Evolutionary conservation across 352 stramenopile species (phyloP).

Genomic region (Chrysophaeum taylorii): DNA sequence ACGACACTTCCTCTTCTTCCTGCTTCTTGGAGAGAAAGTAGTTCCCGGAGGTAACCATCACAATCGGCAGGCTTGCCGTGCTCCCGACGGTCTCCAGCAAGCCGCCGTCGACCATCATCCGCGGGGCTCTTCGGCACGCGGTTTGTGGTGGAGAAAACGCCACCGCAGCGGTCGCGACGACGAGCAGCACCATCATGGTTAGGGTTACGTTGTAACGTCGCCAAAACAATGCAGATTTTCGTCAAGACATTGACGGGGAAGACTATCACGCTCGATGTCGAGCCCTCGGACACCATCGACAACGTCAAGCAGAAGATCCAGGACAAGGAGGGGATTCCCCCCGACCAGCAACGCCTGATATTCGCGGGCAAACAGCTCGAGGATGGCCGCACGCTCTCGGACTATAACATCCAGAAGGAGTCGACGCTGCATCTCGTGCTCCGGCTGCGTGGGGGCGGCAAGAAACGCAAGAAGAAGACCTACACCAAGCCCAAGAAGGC

Average conservation of each 20-base stretch:
- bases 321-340: constrained; percentile 99
- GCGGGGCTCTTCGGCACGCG: no score
- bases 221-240: constrained; percentile 63
- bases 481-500: constrained; percentile 99
- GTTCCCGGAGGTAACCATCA: background rate
- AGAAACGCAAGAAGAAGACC: constrained; percentile 99
- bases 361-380: constrained; percentile 99
- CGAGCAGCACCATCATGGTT: no score
- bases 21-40: background rate
- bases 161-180: no score
- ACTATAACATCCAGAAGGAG: constrained; percentile 89
- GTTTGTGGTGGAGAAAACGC: no score
- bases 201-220: no score
- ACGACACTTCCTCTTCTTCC: background rate
- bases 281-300: constrained; percentile 94
- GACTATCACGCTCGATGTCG: constrained; percentile 95
- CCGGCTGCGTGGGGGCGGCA: constrained; percentile 70
- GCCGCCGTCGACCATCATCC: no score
- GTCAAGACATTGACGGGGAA: constrained; percentile 83
- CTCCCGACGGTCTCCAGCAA: background rate
- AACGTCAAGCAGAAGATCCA: constrained; percentile 99
- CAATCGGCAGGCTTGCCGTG: background rate
- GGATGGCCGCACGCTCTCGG: constrained; percentile 70
- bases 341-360: constrained; percentile 99
- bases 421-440: constrained; percentile 72